phyloP scores from a whole-genome alignment of 2,329 filamentous ascomycete genomes.

The Xylaria sp. region DNA sequence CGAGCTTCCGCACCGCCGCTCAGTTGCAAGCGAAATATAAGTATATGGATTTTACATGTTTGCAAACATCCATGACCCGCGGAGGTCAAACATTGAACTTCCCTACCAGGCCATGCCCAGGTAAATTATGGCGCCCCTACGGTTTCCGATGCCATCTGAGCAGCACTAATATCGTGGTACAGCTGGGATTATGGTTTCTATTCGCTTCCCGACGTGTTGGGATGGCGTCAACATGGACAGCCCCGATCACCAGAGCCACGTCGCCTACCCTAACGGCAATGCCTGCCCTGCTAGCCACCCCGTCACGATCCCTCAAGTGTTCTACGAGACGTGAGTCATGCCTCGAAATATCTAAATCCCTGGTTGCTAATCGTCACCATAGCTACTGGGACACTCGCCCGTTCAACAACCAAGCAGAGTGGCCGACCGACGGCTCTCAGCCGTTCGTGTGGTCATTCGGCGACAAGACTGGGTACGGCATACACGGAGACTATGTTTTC shows the following conservation, averaged over 20 bases:
- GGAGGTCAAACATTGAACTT: constrained; percentile 39
- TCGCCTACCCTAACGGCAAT: constrained; percentile 39
- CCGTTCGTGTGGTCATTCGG: constrained; percentile 43
- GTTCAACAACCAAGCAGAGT: constrained; percentile 43
- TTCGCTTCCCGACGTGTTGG: constrained; percentile 39
- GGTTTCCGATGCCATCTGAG: no score
- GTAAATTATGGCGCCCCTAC: no score
- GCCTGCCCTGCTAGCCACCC: constrained; percentile 42
- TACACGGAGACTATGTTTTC: constrained; percentile 50
- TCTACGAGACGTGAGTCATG: constrained; percentile 46
- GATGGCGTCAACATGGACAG: constrained; percentile 41
- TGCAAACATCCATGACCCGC: constrained; percentile 37
- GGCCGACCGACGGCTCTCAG: constrained; percentile 44
- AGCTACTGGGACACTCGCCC: constrained; percentile 45
- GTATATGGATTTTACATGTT: constrained; percentile 41
- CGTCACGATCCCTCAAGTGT: constrained; percentile 45
- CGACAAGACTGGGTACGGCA: constrained; percentile 41
- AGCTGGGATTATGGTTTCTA: constrained; percentile 37
- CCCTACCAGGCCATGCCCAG: constrained; percentile 25
- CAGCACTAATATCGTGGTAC: constrained; percentile 16
- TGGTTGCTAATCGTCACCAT: constrained; percentile 29
- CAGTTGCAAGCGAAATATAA: constrained; percentile 38
- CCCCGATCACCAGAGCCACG: constrained; percentile 41
- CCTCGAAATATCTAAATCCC: neutral
- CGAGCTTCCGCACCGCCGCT: constrained; percentile 38